phyloP scores from a whole-genome alignment of 2,329 filamentous ascomycete species.

The Fusarium ambrosium region DNA sequence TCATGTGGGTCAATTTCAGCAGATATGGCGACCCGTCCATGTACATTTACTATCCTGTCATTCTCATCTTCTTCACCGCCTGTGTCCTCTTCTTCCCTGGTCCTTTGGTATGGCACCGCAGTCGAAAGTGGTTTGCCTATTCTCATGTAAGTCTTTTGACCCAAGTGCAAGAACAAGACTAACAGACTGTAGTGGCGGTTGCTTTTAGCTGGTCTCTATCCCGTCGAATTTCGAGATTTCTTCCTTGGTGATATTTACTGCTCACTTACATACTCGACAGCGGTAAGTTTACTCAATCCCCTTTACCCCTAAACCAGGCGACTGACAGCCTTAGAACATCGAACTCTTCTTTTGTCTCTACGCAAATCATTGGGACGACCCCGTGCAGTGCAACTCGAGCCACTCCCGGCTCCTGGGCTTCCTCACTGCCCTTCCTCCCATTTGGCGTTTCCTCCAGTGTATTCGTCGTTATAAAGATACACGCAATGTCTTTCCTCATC shows the following conservation, averaged over 20 bases:
- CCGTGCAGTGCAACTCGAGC: conserved; percentile 84
- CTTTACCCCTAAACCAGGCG: background rate
- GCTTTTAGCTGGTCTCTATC: conserved; percentile 86
- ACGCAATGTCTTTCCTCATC: conserved; percentile 87
- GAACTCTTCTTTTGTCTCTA: conserved; percentile 97
- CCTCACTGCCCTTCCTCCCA: conserved; percentile 83
- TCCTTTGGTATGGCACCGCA: conserved; percentile 79
- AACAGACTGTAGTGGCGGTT: conserved; percentile 77
- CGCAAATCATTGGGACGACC: conserved; percentile 79
- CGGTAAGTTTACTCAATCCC: conserved; percentile 67
- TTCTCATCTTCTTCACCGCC: conserved; percentile 78
- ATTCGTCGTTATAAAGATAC: conserved; percentile 91
- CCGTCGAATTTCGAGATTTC: conserved; percentile 97
- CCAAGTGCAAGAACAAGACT: background rate
- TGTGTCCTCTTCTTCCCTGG: conserved; percentile 81
- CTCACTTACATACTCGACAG: conserved; percentile 90
- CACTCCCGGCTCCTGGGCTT: conserved; percentile 89
- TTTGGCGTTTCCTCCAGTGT: conserved; percentile 94
- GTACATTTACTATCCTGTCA: conserved; percentile 88
- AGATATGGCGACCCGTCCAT: conserved; percentile 74
- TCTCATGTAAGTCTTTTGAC: conserved; percentile 77
- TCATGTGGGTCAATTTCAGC: conserved; percentile 91
- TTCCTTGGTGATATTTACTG: conserved; percentile 98
- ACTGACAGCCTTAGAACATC: conserved; percentile 74
- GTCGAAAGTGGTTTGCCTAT: conserved; percentile 87